Evolutionary conservation across 192 early-diverging fungal genomes (phyloP).

Genomic region (Radiomyces spectabilis): DNA sequence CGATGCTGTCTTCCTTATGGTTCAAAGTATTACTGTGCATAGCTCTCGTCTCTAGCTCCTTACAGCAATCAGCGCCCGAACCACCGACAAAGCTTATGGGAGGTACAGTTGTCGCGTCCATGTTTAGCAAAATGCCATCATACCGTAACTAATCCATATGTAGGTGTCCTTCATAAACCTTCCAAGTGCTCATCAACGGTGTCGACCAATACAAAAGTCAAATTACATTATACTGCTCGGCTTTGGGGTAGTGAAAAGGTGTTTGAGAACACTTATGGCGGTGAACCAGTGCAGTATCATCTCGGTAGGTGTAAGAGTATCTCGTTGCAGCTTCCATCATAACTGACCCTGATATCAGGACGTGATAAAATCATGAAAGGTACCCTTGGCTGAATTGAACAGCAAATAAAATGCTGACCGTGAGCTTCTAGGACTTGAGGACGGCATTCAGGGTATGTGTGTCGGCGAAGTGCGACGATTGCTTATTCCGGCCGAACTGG

Average conservation of each 20-base stretch:
- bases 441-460: slow-evolving; percentile 20
- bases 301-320: background rate
- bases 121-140: background rate
- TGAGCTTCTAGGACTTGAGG: slow-evolving; percentile 9
- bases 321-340: too few relatives aligned
- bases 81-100: slow-evolving; percentile 10
- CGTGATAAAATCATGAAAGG: slow-evolving; percentile 11
- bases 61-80: background rate
- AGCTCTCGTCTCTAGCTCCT: too few relatives aligned
- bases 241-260: slow-evolving; percentile 8
- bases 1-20: too few relatives aligned
- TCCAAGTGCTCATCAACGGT: background rate
- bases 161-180: slow-evolving; percentile 5
- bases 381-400: background rate
- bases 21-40: too few relatives aligned
- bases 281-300: background rate
- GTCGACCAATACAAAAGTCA: background rate
- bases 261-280: slow-evolving; percentile 15
- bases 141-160: background rate
- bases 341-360: too few relatives aligned
- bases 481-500: slow-evolving; percentile 14
- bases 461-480: slow-evolving; percentile 18
- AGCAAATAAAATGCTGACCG: background rate
- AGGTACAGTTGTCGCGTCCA: background rate
- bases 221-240: slow-evolving; percentile 8